Evolutionary conservation across 176 grass and related monocot genomes (phyloP), one percentile per base, ranked within the genome.

Genomic region (Coix lacrymajobi): DNA sequence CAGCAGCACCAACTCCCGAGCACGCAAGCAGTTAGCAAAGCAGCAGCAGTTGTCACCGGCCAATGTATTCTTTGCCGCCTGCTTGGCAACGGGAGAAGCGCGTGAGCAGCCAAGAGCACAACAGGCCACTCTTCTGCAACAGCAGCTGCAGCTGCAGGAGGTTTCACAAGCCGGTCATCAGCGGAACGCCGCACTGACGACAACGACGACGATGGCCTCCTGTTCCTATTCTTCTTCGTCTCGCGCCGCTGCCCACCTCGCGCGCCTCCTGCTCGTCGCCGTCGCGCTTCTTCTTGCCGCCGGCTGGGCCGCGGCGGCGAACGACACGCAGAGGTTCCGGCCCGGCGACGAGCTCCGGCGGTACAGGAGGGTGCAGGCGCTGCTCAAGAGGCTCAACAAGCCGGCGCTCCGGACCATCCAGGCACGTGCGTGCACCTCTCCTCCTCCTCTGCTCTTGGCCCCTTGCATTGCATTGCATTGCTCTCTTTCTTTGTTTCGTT

Each of bases 331-430:
- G 31, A 46, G 32, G 69, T 72, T 96, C 22, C 83, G 85, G 76
- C 91, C 92, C 11, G 86, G 85, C 60, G 80, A 87, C 63, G 87
- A 94, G 85, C 62, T 96, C 32, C 78, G 84, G 41, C 88, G 81
- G 89, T 94, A 92, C 66, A 83, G 87, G 81, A 88, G 83, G 88
- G 87, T 93, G 41, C 82, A 85, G 43, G 83, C 85, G 69, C 90
- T 89, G 57, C 91, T 99, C 62, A 83, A 75, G 38, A 82, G 93
- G 73, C 82, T 96, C n/a, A 94, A 96, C 86, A 99, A 92, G 69
- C 93, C 91, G 76, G 84, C 97, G 5, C 28, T 92, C 62, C 90
- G 89, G 83, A 96, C 87, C 67, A 96, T 96, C 84, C 83, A 99
- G 95, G 95, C 76, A 89, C 77, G 71, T 80, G 69, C 64, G 78